These are phyloP conservation scores for Gyromitra esculenta DNA, from an alignment of 2,329 filamentous ascomycete species.

Conservation along the genomic window DNA sequence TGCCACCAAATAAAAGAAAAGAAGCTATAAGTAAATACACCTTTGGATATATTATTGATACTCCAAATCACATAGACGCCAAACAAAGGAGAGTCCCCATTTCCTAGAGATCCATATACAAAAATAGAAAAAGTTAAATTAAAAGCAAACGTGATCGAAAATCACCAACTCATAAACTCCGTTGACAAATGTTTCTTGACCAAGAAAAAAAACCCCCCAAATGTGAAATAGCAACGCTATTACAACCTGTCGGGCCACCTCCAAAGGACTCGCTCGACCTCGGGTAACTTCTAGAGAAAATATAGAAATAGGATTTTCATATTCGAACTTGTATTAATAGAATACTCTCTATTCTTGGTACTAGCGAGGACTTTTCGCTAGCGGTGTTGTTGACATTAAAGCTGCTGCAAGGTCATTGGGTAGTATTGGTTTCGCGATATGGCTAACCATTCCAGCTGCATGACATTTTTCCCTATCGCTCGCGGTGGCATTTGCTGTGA, in stretches of 20 bases:
- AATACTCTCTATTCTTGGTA: too few species aligned
- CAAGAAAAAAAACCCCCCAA: constrained; percentile 11
- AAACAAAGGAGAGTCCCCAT: constrained; percentile 11
- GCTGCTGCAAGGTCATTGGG: constrained; percentile 92
- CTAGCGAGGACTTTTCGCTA: constrained; percentile 18
- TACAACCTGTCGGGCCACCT: neutral
- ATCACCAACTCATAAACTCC: constrained; percentile 33
- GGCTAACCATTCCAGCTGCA: constrained; percentile 98
- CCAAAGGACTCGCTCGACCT: neutral
- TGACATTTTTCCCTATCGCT: constrained; percentile 98
- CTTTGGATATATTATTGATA: constrained; percentile 22
- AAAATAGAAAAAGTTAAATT: constrained; percentile 3
- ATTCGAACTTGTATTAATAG: constrained; percentile 4
- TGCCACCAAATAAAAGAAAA: constrained; percentile 3
- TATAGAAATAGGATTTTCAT: neutral
- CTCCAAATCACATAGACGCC: constrained; percentile 28
- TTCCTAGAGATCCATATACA: constrained; percentile 22
- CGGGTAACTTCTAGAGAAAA: neutral
- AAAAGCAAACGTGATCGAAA: constrained; percentile 11
- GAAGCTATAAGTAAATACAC: constrained; percentile 18
- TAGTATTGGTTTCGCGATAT: constrained; percentile 93
- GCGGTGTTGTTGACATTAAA: constrained; percentile 64
- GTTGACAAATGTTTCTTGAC: constrained; percentile 20
- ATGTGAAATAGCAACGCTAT: constrained; percentile 4
- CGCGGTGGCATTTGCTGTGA: constrained; percentile 98